Evolutionary conservation across 768 basidiomycete species (phyloP).

Genomic region (Lactarius akahatsu): DNA sequence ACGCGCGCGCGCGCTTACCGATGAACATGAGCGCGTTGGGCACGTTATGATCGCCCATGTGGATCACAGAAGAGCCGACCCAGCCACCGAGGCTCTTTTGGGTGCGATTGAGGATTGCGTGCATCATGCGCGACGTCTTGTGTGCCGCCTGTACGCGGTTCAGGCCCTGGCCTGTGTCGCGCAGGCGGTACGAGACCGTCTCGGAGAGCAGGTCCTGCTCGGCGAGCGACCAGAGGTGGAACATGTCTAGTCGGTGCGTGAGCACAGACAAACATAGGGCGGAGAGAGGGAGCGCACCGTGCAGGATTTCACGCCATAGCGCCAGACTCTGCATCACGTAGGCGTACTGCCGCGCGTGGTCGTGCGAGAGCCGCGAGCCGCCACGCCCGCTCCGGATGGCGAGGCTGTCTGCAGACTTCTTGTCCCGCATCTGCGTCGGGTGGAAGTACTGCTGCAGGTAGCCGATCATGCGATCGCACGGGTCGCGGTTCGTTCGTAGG

Average conservation of each 20-base stretch:
- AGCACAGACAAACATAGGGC: neutral
- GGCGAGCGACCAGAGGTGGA: conserved; percentile 78
- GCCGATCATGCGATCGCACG: conserved; percentile 80
- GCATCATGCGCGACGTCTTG: conserved; percentile 90
- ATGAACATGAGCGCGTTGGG: conserved; percentile 87
- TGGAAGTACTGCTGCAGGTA: conserved; percentile 79
- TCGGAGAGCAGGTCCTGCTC: conserved; percentile 83
- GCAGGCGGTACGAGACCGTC: conserved; percentile 69
- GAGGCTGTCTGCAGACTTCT: conserved; percentile 53
- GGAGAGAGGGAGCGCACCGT: conserved; percentile 48
- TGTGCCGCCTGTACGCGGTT: conserved; percentile 86
- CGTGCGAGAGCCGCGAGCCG: conserved; percentile 79
- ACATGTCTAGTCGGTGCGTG: conserved; percentile 63
- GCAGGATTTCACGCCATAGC: conserved; percentile 82
- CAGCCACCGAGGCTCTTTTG: conserved; percentile 78
- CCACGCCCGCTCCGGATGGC: conserved; percentile 80
- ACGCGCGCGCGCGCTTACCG: conserved; percentile 37
- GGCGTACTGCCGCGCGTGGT: conserved; percentile 81
- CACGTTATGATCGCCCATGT: conserved; percentile 86
- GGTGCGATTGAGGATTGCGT: conserved; percentile 78
- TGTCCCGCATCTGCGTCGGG: conserved; percentile 63
- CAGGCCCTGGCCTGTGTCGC: conserved; percentile 88
- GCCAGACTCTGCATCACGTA: conserved; percentile 87
- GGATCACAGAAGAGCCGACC: conserved; percentile 85
- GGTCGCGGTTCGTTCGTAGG: conserved; percentile 81